phyloP scores from a whole-genome alignment of 1,139 yeast genomes.

The Yamadazyma dendronema region DNA sequence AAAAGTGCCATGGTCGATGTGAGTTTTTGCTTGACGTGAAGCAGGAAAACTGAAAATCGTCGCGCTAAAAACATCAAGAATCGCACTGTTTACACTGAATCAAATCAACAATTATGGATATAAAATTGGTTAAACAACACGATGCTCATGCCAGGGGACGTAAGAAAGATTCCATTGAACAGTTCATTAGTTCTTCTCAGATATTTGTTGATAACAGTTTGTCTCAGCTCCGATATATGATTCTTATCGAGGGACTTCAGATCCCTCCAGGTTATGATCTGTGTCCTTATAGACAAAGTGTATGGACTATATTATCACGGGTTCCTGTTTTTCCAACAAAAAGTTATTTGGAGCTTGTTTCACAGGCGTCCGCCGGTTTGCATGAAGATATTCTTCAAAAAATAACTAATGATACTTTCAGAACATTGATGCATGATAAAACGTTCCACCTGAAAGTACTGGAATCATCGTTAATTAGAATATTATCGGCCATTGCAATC shows the following conservation, averaged over 20 bases:
- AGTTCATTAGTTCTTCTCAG: slow-evolving; percentile 59
- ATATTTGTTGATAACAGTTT: slow-evolving; percentile 66
- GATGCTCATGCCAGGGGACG: slow-evolving; percentile 34
- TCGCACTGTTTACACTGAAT: slow-evolving; percentile 7
- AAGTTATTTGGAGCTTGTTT: slow-evolving; percentile 54
- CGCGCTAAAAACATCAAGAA: neutral
- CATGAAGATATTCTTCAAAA: slow-evolving; percentile 53
- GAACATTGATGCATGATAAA: slow-evolving; percentile 78
- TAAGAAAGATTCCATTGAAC: slow-evolving; percentile 65
- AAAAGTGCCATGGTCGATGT: slow-evolving; percentile 8
- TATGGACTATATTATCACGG: slow-evolving; percentile 78
- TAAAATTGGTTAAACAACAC: neutral
- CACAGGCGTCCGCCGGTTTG: slow-evolving; percentile 52
- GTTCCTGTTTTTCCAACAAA: slow-evolving; percentile 58
- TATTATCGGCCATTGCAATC: slow-evolving; percentile 74
- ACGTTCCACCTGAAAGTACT: slow-evolving; percentile 64
- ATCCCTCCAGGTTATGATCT: slow-evolving; percentile 47
- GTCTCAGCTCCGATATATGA: slow-evolving; percentile 74
- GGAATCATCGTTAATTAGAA: slow-evolving; percentile 65
- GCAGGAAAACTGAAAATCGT: neutral
- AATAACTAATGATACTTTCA: slow-evolving; percentile 81
- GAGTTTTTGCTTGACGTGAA: too few species aligned
- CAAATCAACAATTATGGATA: neutral
- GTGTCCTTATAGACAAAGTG: slow-evolving; percentile 70
- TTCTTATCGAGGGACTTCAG: slow-evolving; percentile 74